Conservation (phyloP, 306 rosid genomes). For the Cicer chorassanicum region DNA sequence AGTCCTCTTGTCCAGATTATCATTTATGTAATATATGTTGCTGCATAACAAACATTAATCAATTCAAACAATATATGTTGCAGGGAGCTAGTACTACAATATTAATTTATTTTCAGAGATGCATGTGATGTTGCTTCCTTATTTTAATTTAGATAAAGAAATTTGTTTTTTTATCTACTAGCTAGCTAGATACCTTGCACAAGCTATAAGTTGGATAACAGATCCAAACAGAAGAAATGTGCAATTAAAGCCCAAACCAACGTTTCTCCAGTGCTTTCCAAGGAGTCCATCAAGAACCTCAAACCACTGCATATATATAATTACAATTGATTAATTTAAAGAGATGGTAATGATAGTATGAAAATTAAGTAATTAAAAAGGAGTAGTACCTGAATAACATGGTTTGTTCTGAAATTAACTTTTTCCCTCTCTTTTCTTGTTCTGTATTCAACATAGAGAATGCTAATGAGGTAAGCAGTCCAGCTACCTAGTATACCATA, state of each 20-base stretch:
- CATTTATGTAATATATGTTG: slow-evolving; percentile 96
- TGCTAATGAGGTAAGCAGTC: slow-evolving; percentile 97
- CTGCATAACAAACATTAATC: slow-evolving; percentile 50
- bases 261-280: slow-evolving; percentile 98
- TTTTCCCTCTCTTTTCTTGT: slow-evolving; percentile 96
- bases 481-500: slow-evolving; percentile 93
- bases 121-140: slow-evolving; percentile 47
- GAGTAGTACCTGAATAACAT: slow-evolving; percentile 81
- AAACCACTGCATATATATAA: slow-evolving; percentile 70
- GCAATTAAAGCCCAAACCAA: slow-evolving; percentile 97
- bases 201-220: slow-evolving; percentile 96
- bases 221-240: slow-evolving; percentile 99
- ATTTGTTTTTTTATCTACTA: not conserved
- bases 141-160: not conserved
- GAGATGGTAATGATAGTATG: not conserved
- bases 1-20: slow-evolving; percentile 95
- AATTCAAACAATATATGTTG: slow-evolving; percentile 23
- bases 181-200: slow-evolving; percentile 75
- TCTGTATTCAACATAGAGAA: slow-evolving; percentile 90
- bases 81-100: slow-evolving; percentile 31
- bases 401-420: slow-evolving; percentile 84
- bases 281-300: slow-evolving; percentile 98
- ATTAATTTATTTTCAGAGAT: not conserved
- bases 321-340: not conserved
- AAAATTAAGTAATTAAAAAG: not conserved